Percentiles rank a stretch among this genome's conserved stretches.
These are phyloP conservation scores for Cladorrhinum sp. DNA, from an alignment of 2,329 filamentous ascomycete species.

Conservation along the genomic window DNA sequence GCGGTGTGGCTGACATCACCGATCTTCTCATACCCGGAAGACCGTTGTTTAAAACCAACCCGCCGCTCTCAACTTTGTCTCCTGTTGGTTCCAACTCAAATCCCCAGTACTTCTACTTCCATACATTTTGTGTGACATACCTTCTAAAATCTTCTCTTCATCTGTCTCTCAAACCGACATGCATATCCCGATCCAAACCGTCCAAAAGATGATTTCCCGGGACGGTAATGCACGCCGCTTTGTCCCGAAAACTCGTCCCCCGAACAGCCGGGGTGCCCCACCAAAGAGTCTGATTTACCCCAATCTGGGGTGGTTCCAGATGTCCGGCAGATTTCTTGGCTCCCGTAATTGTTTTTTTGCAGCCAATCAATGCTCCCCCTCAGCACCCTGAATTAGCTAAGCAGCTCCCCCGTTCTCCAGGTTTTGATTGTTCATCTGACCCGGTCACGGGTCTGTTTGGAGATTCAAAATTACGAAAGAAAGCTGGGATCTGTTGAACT, in stretches of 20 bases:
- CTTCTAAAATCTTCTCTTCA: neutral
- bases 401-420: conserved; percentile 4
- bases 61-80: neutral
- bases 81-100: neutral
- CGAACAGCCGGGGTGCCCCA: conserved; percentile 3
- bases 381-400: conserved; percentile 3
- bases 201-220: conserved; percentile 26
- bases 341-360: neutral
- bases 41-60: neutral
- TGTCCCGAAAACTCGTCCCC: conserved; percentile 17
- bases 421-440: conserved; percentile 8
- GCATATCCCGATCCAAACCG: neutral
- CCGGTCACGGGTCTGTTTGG: conserved; percentile 1
- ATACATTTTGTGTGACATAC: neutral
- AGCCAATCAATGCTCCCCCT: conserved; percentile 13
- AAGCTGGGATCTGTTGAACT: conserved; percentile 4
- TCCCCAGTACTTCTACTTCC: neutral
- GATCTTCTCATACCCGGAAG: neutral
- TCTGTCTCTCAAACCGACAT: neutral
- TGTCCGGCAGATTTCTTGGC: conserved; percentile 21
- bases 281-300: neutral
- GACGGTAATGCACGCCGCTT: conserved; percentile 15
- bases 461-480: neutral
- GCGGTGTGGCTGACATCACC: conserved; percentile 16
- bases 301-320: conserved; percentile 11